Percentiles rank a stretch among this genome's conserved stretches.
Conservation (phyloP, 1,284 basidiomycete genomes). For the Cystobasidiaceae sp. region DNA sequence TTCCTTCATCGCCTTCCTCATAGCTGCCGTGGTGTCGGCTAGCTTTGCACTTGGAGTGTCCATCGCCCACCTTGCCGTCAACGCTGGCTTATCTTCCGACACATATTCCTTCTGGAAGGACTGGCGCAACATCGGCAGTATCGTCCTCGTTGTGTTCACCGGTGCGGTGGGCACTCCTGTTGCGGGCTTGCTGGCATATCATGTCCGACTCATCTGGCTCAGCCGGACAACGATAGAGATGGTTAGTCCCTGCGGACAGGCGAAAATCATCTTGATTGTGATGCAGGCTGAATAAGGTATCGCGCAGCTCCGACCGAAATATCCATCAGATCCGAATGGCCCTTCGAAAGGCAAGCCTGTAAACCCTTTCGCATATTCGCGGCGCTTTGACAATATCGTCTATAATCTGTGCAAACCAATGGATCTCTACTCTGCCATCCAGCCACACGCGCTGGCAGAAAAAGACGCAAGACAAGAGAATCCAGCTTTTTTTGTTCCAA, state of each 20-base stretch:
- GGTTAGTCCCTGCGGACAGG: no score
- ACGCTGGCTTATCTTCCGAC: no score
- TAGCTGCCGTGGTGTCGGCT: conserved; percentile 63
- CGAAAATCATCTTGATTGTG: no score
- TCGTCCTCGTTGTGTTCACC: conserved; percentile 66
- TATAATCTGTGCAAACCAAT: conserved; percentile 24
- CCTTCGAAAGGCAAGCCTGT: conserved; percentile 11
- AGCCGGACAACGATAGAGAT: conserved; percentile 92
- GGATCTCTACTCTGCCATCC: conserved; percentile 27
- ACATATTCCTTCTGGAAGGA: conserved; percentile 53
- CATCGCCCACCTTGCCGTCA: not conserved
- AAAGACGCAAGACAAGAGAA: conserved; percentile 25
- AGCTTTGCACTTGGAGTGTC: conserved; percentile 61
- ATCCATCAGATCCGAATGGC: not conserved
- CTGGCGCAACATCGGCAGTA: conserved; percentile 62
- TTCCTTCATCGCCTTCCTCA: conserved; percentile 72
- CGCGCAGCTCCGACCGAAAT: conserved; percentile 21
- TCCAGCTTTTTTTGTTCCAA: conserved; percentile 10
- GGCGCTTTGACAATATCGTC: conserved; percentile 19
- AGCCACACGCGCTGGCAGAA: conserved; percentile 11
- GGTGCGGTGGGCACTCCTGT: conserved; percentile 73
- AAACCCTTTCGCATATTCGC: conserved; percentile 22
- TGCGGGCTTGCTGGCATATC: conserved; percentile 69
- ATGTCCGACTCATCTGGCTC: conserved; percentile 69
- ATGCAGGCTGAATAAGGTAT: no score